Evolutionary conservation across 208 protist genomes (phyloP), one percentile per base, ranked within the genome.

Genomic region (Leishmania turanica): DNA sequence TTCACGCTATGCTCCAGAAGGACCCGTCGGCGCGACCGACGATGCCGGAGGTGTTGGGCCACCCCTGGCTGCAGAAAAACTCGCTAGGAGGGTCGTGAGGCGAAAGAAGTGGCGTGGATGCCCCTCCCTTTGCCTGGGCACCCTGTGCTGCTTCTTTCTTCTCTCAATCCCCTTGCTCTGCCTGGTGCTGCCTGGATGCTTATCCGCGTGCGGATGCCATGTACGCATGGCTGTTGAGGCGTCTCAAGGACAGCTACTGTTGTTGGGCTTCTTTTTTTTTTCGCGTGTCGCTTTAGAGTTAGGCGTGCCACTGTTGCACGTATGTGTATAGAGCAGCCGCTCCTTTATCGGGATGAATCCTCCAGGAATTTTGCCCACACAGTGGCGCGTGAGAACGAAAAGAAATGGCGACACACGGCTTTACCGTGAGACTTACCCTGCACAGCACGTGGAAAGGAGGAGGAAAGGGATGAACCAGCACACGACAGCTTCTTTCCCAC

Each of bases 1-100:
- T 95, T 42, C 42, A 77, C 17, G 45, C 65, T 31, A 90, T 96
- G 91, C 79, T 97, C 53, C 79, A 89, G 68, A 96, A 96, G 80
- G 84, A 95, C 31, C 88, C 91, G 0, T 78, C 76, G n/a, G 47
- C 47, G 45, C 91, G 94, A 31, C 90, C 92, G 42, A 87, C 80
- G 7, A 92, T 96, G 77, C 51, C 58, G 5, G 89, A 94, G 51
- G 88, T 97, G 8, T 60, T 97, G 74, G 69, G 53, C 2, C 90
- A 97, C 72, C 91, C 93, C 5, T 97, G 92, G 92, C 81, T 94
- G 45, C 85, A 49, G 13, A 90, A 53, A 77, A 49, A 73, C 27
- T 17, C 45, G 31, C 53, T 42, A 31, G 31, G 42, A 53, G 15
- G 37, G 37, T 47, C 15, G 15, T 24, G 42, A 51, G 42, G 11